A percentile compares a stretch with the other conserved stretches of the same genome.
Conservation (phyloP, 2,329 filamentous ascomycete species). For the Leptographium wingfieldii region DNA sequence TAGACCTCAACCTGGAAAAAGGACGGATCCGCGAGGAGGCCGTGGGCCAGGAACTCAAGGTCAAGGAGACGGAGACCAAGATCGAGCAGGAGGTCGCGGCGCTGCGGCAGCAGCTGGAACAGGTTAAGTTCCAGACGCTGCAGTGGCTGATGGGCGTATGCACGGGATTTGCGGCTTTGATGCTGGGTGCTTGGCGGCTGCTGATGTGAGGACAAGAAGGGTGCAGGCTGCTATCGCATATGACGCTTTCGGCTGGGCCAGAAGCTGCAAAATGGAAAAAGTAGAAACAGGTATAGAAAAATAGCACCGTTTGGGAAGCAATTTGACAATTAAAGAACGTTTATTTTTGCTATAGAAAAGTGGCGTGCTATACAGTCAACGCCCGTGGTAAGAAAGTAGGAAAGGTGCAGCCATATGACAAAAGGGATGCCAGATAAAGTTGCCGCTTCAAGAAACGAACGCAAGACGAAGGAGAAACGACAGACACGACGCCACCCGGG, state of each 20-base stretch:
- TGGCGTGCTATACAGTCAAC: background rate
- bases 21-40: constrained; percentile 92
- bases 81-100: constrained; percentile 96
- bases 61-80: constrained; percentile 96
- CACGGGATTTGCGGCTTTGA: constrained; percentile 52
- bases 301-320: background rate
- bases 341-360: background rate
- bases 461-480: background rate
- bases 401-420: background rate
- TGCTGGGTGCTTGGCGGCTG: constrained; percentile 58
- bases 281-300: background rate
- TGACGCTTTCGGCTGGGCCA: background rate
- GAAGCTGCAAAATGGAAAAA: background rate
- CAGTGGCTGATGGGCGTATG: constrained; percentile 94
- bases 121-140: constrained; percentile 94
- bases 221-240: background rate
- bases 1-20: constrained; percentile 94
- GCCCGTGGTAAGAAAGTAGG: background rate
- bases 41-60: constrained; percentile 90
- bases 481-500: background rate
- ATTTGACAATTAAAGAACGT: background rate
- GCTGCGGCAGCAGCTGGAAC: constrained; percentile 81
- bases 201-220: constrained; percentile 37
- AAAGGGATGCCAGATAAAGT: background rate
- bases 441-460: background rate